Base-by-base conservation (phyloP, 169 alveolate genomes). In the Miamiensis avidus region DNA sequence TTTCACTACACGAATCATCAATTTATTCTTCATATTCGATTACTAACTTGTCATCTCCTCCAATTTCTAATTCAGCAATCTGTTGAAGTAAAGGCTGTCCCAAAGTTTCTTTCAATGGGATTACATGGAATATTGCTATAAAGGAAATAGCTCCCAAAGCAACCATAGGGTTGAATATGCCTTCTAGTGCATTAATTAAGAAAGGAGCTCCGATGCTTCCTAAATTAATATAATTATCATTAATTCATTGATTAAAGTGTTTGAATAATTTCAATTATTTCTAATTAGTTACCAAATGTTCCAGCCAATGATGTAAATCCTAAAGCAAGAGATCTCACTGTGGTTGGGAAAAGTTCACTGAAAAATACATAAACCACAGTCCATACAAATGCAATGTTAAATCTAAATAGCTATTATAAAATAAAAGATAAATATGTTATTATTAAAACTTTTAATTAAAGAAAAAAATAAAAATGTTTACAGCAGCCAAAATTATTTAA, bases 301-400 rank as follows among this genome's bases (percentile, higher is more conserved):
- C 90, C 90, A 31, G 78, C 85, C 26, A 82, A 86, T 25, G 90
- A 86, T 29, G 74, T 64, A 28, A 86, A 86, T 49, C 85, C 81
- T 81, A 86, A 75, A 73, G 90, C 90, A 34, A 86, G 76, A 65
- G 83, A 77, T 29, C 90, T 81, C 0, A 86, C 87, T 49, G 84
- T 82, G 30, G 90, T 78, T 30, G 90, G 90, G 73, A 81, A 85
- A 31, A 86, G 65, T 81, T 86, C 90, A 31, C 87, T 75, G n/a
- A 86, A 65, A 76, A 75, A 86, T 27, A 79, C 73, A 76, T 81
- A 86, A 28, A 75, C 87, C 11, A 86, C 74, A 34, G 90, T 78
- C 90, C 86, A 86, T 27, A 86, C 86, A 31, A 75, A 75, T 74
- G 87, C 74, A 64, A 86, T 86, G 1, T 74, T 34, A 65, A 86